Conservation (phyloP, 257 asterid genomes). For the Eucommia ulmoides region DNA sequence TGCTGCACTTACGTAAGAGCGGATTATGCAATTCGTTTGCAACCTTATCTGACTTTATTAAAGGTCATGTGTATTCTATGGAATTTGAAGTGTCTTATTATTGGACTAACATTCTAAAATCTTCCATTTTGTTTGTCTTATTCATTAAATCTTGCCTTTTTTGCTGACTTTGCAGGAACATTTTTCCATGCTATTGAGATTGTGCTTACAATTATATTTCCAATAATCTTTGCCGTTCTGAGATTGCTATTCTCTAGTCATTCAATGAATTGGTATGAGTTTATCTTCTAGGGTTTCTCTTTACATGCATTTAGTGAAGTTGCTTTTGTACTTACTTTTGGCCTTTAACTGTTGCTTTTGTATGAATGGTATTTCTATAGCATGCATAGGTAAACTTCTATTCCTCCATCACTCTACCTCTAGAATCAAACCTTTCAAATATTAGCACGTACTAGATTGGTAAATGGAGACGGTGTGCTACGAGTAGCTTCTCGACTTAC, state of each 20-base stretch:
- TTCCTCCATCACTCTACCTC: too few species aligned
- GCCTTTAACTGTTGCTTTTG: background rate
- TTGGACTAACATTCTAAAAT: too few species aligned
- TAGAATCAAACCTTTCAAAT: background rate
- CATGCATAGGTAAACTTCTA: background rate
- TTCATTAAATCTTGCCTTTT: background rate
- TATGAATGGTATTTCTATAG: background rate
- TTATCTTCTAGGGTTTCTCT: slow-evolving; percentile 7
- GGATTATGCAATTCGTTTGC: slow-evolving; percentile 30
- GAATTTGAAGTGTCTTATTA: background rate
- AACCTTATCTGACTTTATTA: slow-evolving; percentile 49
- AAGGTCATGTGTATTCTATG: slow-evolving; percentile 38
- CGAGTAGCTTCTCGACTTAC: too few species aligned
- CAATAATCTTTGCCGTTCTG: slow-evolving; percentile 53
- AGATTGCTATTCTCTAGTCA: slow-evolving; percentile 54
- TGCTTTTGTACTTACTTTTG: background rate
- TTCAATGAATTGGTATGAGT: slow-evolving; percentile 78
- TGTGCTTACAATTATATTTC: slow-evolving; percentile 54
- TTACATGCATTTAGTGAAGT: slow-evolving; percentile 6
- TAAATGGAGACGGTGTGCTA: too few species aligned
- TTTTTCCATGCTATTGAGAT: slow-evolving; percentile 57
- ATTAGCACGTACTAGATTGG: background rate
- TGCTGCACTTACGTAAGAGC: slow-evolving; percentile 43
- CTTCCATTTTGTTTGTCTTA: background rate
- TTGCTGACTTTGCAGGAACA: slow-evolving; percentile 41